Percentiles rank a stretch among this genome's conserved stretches.
phyloP scores from a whole-genome alignment of 345 rosid species.

The Lepidium didymum region DNA sequence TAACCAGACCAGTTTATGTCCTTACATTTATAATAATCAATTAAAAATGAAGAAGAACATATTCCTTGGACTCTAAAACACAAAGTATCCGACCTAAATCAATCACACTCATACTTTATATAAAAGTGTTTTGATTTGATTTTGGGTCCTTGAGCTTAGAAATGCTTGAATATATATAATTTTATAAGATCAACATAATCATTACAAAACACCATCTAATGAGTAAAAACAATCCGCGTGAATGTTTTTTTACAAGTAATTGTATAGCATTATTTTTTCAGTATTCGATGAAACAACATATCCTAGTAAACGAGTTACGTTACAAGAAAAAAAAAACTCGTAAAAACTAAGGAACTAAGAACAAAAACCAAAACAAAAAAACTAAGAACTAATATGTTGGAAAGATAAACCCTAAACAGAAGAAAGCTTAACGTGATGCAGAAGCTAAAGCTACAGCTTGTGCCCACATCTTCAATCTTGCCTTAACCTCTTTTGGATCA shows the following conservation, averaged over 20 bases:
- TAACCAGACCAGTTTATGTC: not conserved
- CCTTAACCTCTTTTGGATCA: constrained; percentile 94
- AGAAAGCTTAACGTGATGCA: constrained; percentile 34
- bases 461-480: constrained; percentile 93
- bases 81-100: not conserved
- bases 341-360: not conserved
- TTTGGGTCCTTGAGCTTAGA: not conserved
- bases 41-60: not conserved
- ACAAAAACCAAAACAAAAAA: too few species aligned
- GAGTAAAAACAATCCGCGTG: not conserved
- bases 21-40: not conserved
- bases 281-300: not conserved
- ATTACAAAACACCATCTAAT: not conserved
- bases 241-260: not conserved
- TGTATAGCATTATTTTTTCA: not conserved
- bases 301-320: not conserved
- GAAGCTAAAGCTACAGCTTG: constrained; percentile 79
- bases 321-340: constrained; percentile 7
- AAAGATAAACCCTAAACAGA: not conserved
- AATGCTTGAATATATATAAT: too few species aligned
- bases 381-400: not conserved
- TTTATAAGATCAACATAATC: not conserved
- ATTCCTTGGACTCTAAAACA: not conserved
- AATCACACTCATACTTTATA: not conserved
- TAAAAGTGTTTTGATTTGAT: not conserved